Evolutionary conservation across 345 rosid species (phyloP), one percentile per base, ranked within the genome.

Genomic region (Eucalyptus marginata): DNA sequence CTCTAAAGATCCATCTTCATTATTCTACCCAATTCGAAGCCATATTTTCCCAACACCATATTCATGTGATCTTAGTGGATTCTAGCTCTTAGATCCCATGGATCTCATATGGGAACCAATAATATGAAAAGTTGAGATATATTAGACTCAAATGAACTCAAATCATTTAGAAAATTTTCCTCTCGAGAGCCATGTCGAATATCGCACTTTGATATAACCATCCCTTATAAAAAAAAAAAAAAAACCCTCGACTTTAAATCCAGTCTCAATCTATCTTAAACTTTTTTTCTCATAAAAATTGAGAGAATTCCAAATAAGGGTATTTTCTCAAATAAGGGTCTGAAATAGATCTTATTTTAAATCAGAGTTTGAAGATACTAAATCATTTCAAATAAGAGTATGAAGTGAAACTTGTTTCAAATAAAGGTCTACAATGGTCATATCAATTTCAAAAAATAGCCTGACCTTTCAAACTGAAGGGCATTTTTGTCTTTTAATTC

Each of bases 341-440:
- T 20, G 0, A 52, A 52, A 52, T 20, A 0, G 0, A 52, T 52
- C 1, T 52, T 20, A 0, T 52, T 52, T 52, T 1, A 20, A 52
- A 52, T 18, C 8, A 52, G 7, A 8, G 1, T 4, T 0, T 52
- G 0, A 52, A 52, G 5, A 7, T 2, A 10, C 0, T 52, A 52
- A 52, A 52, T 52, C 2, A 52, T 52, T 4, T 52, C 10, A 52
- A 20, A 52, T 20, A 1, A 52, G 0, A 52, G 10, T 0, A 20
- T 52, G 4, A 1, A 52, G 4, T 3, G 25, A 0, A 52, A 52
- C 2, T 52, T 52, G 58, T 52, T 52, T 52, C 1, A 52, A 52
- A 52, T 20, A 52, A 52, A 4, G 58, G 8, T 52, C 10, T 52
- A 52, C 2, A 52, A 8, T 52, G 25, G 10, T 52, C 58, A 52